Base-by-base conservation (phyloP, 164 flowering plant genomes). In the Euptelea pleiosperma region DNA sequence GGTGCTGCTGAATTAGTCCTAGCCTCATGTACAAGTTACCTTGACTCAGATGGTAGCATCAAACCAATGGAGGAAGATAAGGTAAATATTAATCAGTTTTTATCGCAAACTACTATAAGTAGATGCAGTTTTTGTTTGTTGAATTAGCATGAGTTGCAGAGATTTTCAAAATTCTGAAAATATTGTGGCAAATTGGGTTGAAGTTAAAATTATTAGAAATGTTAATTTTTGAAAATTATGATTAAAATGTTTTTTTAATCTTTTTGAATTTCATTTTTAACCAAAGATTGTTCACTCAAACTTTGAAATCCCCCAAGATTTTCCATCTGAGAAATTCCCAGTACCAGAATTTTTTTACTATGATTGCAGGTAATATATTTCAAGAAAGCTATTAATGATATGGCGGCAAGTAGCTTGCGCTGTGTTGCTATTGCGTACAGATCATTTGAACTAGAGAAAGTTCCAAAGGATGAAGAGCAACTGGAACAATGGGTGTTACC, bases 1-100 rank as follows among this genome's bases (percentile, higher is more conserved):
- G 97, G 97, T 1, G 99, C 97, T 68, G 96, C 99, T 33, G 99
- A 93, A 62, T 79, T 93, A 56, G 91, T 93, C 29, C 69, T 93
- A 55, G 81, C 75, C 9, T 77, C 78, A 5, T 93, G 95, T 63
- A 71, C 86, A 12, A n/a, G 37, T 3, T 88, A 78, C 63, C 65
- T 93, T 43, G 87, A 84, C 66, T 55, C 22, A 46, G 70, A 73
- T 65, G 85, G 71, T 34, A 22, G 22, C 9, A 51, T 72, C 41
- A 74, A 65, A 10, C 62, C 52, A 36, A 26, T 89, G 77, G 78
- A 74, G 73, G 78, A 80, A 18, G 75, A 76, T 31, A 82, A 86
- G 98, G 98, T 90, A 33, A 30, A 29, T 10, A 22, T 62, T 31
- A 3, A 16, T n/a, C 21, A 16, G 22, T 9, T 21, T 9, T 50